A percentile compares a stretch with the other conserved stretches of the same genome.
Evolutionary conservation across 345 rosid genomes (phyloP).

Genomic region (Psidium friedrichsthalianum): DNA sequence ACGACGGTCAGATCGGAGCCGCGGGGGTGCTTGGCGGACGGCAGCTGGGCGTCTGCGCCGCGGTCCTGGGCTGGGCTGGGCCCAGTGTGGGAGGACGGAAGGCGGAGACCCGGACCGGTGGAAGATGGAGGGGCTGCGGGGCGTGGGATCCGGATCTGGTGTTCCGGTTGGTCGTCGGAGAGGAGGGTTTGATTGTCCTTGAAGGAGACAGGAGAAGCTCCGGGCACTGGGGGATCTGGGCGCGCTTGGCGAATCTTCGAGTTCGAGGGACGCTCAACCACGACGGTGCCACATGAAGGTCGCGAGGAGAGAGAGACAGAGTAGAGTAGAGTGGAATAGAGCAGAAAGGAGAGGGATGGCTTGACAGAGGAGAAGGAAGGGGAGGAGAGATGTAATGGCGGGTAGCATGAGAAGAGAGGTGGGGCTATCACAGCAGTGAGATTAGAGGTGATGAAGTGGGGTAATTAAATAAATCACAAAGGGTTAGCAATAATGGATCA

Average conservation of each 20-base stretch:
- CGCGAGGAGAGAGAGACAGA: neutral
- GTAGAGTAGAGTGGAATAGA: neutral
- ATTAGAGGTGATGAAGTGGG: neutral
- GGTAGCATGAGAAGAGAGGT: no score
- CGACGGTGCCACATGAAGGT: conserved; percentile 28
- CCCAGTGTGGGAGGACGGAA: conserved; percentile 24
- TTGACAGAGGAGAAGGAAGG: neutral
- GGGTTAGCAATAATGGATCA: neutral
- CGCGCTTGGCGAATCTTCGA: neutral
- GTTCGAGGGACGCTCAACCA: conserved; percentile 35
- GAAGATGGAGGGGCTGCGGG: conserved; percentile 31
- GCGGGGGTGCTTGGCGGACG: conserved; percentile 6
- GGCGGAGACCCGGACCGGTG: conserved; percentile 45
- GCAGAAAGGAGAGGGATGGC: neutral
- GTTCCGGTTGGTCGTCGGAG: conserved; percentile 13
- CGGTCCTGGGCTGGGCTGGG: conserved; percentile 1
- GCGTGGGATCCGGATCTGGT: conserved; percentile 2
- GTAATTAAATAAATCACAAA: neutral
- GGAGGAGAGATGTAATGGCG: neutral
- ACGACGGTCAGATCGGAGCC: conserved; percentile 29
- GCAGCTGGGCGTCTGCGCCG: conserved; percentile 6
- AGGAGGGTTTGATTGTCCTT: conserved; percentile 36
- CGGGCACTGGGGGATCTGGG: conserved; percentile 4
- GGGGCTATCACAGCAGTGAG: neutral
- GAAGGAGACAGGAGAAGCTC: conserved; percentile 40